Evolutionary conservation across 805 yeast species (phyloP).

Genomic region (Huiozyma sinensis): DNA sequence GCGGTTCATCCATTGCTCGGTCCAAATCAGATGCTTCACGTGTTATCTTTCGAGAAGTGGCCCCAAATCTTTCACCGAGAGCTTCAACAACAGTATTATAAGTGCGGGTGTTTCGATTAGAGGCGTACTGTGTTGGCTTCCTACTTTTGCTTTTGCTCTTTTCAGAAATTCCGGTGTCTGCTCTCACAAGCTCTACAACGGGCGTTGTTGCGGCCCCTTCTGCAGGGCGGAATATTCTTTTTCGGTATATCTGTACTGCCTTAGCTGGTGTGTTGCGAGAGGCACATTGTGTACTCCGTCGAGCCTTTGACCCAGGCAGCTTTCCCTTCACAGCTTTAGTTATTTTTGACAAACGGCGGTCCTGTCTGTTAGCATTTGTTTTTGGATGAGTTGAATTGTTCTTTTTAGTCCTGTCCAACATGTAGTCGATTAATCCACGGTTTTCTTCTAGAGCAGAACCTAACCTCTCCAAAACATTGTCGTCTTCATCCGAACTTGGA

Average conservation of each 20-base stretch:
- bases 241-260: neutral
- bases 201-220: no score
- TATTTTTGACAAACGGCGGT: neutral
- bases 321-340: neutral
- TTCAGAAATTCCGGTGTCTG: neutral
- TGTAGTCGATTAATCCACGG: conserved; percentile 8
- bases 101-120: conserved; percentile 10
- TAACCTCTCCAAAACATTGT: neutral
- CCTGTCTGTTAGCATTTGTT: neutral
- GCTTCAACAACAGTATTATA: conserved; percentile 23
- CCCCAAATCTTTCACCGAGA: conserved; percentile 11
- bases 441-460: conserved; percentile 5
- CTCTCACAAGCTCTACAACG: no score
- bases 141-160: conserved; percentile 1
- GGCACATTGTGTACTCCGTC: neutral
- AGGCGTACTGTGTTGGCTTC: conserved; percentile 3
- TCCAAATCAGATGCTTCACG: no score
- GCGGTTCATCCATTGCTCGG: no score
- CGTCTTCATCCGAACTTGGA: neutral
- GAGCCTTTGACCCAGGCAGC: neutral
- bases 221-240: neutral
- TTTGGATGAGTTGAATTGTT: neutral
- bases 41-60: conserved; percentile 1
- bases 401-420: conserved; percentile 8
- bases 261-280: neutral